Evolutionary conservation across 768 basidiomycete species (phyloP), one percentile per base, ranked within the genome.

Genomic region (Calocybe cyanea): DNA sequence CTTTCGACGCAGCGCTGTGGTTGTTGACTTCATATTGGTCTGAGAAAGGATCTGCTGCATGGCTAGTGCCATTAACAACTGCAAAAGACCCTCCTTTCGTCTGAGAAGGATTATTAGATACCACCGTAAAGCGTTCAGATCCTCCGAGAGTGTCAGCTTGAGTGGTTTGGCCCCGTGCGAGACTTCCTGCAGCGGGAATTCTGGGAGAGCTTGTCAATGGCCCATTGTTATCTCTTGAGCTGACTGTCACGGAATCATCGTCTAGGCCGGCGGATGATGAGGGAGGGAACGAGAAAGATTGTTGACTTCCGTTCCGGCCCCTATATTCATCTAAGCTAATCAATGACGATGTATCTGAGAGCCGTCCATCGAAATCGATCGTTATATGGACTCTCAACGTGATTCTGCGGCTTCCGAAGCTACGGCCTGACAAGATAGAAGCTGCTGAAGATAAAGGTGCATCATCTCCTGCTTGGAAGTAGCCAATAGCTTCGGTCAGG

Each of bases 341-440:
- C 14, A 94, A 66, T 7, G 91, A 93, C 8, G 81, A 82, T 2
- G 92, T 89, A 54, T 96, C 94, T 7, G 90, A 92, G 46, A 96
- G 72, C 64, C 86, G 91, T 0, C 91, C 91, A 61, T 96, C 93
- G 55, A 92, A 94, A 50, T 94, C 92, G 50, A 94, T 81, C 7
- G 73, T 71, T 33, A 97, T 82, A 36, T 83, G 73, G 28, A 96
- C 80, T 7, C 78, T 75, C 13, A 96, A 66, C 0, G 85, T 87
- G 45, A 96, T 86, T 60, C 83, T 91, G 35, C 78, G 73, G 25
- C 75, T 70, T 8, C 78, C 72, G 56, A 82, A 81, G 62, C 84
- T 85, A 48, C 78, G 71, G 20, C 81, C 82, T 56, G 86, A 87
- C 23, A 85, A 64, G 42, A 85, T 81, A 36, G 90, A 92, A 0